Base-by-base conservation (phyloP, 2,329 filamentous ascomycete genomes). In the Pseudocercospora fijiensis region DNA sequence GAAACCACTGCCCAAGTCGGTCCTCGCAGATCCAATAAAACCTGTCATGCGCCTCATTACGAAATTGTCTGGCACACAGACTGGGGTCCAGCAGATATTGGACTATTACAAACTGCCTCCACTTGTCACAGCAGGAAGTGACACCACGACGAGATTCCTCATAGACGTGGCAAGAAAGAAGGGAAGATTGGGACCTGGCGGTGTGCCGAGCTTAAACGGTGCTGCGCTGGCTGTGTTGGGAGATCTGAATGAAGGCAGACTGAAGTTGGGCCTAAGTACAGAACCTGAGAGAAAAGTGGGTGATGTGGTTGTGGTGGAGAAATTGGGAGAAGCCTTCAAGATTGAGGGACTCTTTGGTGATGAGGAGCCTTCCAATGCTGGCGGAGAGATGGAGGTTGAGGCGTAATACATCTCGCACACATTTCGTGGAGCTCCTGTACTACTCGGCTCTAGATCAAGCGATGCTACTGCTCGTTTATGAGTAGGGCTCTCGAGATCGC, bases 161-260 rank as follows among this genome's bases (percentile, higher is more conserved):
- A 87, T 98, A 60, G 94, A 99, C 76, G 94, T 99, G 11, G 95
- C 95, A 4, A 86, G 95, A 73, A 97, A 96, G 82, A 86, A 95
- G 65, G 95, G 95, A 59, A 84, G 95, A 62, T 83, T 99, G 16
- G 92, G 94, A 57, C 89, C 90, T 70, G 93, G 94, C 20, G 95
- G 95, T 66, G 85, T 98, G 16, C 95, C 95, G 49, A 99, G 98
- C 78, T 78, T 98, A 64, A 84, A 87, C 70, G 88, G 90, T 60
- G 94, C 95, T 7, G 95, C 94, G 67, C 94, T 95, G 85, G 90
- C 91, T 0, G 93, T 99, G 61, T 87, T 99, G 63, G 95, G 88
- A n/a, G 95, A 99, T 81, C 96, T 95, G 91, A 86, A 95, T 70
- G 94, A 98, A 76, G 94, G 93, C 26, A 87, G 95, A 58, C 96